Evolutionary conservation across 768 basidiomycete species (phyloP), one percentile per base, ranked within the genome.

Genomic region (Kwoniella heveanensis): DNA sequence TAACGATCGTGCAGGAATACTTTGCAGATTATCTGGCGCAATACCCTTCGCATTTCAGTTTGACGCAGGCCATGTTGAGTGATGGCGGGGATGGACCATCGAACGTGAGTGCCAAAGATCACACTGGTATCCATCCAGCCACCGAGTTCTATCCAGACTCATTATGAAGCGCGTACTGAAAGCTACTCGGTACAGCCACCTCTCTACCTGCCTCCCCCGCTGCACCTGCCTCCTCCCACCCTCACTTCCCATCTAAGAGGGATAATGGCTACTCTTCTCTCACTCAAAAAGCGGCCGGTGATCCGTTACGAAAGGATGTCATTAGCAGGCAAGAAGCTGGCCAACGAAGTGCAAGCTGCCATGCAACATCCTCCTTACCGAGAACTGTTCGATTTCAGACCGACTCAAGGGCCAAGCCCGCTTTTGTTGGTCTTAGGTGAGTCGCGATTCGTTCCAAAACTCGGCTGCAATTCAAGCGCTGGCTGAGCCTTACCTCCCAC

Each of bases 1-100:
- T 36, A 26, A 47, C 19, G 55, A 30, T 25, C 21, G 26, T 29
- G 26, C 62, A 83, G 93, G 96, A 99, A 85, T 92, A 92, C 82
- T 99, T 97, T 79, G 93, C 92, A 68, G 96, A 99, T 80, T 98
- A 93, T 72, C 85, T 91, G 1, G 92, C 95, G 0, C 83, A 97
- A 49, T 82, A 92, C 1, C 88, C 92, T 0, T 90, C 84, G 44
- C 82, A 98, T 24, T 97, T 95, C 82, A 91, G 93, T 15, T 81
- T 98, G 48, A 77, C 74, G 0, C 68, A 63, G 50, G 74, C 77
- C 19, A 68, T 74, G 12, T 52, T 80, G 15, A 71, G 66, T 12
- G 73, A 77, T 44, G 75, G 77, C n/a, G 76, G 76, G 2, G 79
- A 80, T 10, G 77, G 74, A 48, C 77, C 79, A 36, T 66, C 78